Percentiles rank a stretch among this genome's conserved stretches.
These are phyloP conservation scores for Sechiopsis laciniata DNA, from an alignment of 306 rosid species.

Conservation along the genomic window DNA sequence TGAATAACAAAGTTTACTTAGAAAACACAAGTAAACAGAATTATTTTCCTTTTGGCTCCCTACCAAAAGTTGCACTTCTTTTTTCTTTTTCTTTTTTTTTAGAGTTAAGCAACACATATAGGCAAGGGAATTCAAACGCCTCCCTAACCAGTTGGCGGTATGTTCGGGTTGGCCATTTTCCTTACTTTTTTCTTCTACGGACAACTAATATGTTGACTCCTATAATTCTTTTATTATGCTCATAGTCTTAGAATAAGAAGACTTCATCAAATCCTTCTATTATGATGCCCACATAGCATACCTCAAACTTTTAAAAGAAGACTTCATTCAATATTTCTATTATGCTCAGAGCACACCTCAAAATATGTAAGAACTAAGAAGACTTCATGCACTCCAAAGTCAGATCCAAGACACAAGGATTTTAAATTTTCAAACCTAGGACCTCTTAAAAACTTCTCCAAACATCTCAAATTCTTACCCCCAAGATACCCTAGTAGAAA, in stretches of 20 bases:
- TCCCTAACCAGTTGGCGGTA: too few relatives aligned
- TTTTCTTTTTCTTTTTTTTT: background rate
- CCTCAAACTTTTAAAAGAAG: background rate
- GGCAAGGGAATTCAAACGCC: too few relatives aligned
- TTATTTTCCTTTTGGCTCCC: background rate
- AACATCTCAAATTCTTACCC: background rate
- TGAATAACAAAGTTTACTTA: background rate
- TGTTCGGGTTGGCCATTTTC: too few relatives aligned
- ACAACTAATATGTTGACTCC: background rate
- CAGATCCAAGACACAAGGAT: background rate
- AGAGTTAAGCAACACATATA: too few relatives aligned
- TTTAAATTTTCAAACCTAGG: background rate
- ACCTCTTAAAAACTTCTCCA: background rate
- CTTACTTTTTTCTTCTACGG: background rate
- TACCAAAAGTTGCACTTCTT: background rate
- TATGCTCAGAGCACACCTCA: background rate
- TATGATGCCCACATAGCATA: too few relatives aligned
- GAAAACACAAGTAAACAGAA: background rate
- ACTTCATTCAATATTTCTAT: too few relatives aligned
- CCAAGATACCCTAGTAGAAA: conserved; percentile 1
- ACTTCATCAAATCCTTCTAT: too few relatives aligned
- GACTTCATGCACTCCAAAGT: background rate
- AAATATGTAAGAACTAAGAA: background rate
- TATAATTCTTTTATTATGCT: background rate
- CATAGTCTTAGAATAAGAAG: too few relatives aligned